Percentiles rank a stretch among this genome's conserved stretches.
Evolutionary conservation across 2,329 filamentous ascomycete species (phyloP).

Genomic region (Aurifilum marmelostoma): DNA sequence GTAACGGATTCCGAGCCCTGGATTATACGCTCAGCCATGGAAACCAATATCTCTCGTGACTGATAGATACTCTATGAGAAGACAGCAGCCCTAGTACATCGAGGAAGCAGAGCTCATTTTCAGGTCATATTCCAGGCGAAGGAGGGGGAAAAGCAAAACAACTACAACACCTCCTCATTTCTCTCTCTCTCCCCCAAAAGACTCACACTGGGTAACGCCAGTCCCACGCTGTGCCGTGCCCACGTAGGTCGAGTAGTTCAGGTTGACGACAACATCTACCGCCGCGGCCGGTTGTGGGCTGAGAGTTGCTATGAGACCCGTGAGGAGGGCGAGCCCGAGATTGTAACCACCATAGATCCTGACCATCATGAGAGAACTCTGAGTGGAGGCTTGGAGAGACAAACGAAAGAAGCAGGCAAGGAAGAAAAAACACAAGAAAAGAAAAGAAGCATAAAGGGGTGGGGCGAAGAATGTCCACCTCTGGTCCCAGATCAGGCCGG

Average conservation of each 20-base stretch:
- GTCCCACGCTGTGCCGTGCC: constrained; percentile 23
- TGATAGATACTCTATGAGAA: too few relatives aligned
- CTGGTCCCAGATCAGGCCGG: background rate
- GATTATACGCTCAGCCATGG: background rate
- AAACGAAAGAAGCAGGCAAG: background rate
- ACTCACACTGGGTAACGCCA: constrained; percentile 24
- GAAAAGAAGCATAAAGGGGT: background rate
- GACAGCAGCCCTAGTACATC: too few relatives aligned
- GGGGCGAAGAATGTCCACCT: background rate
- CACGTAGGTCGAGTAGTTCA: constrained; percentile 28
- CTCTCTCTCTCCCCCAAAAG: background rate
- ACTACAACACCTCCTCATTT: too few relatives aligned
- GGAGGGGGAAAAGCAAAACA: background rate
- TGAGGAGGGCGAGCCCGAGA: constrained; percentile 4
- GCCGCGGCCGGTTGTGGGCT: constrained; percentile 10
- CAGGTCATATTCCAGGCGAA: background rate
- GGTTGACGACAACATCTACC: constrained; percentile 18
- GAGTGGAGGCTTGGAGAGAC: background rate
- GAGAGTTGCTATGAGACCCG: constrained; percentile 7
- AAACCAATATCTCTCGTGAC: background rate
- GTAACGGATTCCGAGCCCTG: constrained; percentile 69
- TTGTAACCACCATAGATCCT: background rate
- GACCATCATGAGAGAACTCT: background rate
- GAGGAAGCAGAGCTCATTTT: background rate
- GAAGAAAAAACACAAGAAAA: background rate